Evolutionary conservation across 164 flowering plant species (phyloP).

Genomic region (Litsea cubeba): DNA sequence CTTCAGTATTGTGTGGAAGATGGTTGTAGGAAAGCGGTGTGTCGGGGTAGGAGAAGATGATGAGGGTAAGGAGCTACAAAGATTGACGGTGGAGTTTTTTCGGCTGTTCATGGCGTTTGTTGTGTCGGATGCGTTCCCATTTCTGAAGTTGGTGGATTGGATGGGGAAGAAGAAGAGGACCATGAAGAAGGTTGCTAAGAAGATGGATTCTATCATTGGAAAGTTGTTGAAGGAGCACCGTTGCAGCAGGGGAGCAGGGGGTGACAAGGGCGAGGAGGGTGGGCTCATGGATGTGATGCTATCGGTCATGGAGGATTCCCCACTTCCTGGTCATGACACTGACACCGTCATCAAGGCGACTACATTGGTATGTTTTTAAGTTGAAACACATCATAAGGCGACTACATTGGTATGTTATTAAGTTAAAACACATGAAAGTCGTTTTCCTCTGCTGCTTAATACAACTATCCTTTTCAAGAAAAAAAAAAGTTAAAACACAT

Average conservation of each 20-base stretch:
- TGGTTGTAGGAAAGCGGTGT: constrained; percentile 1
- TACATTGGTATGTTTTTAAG: background rate
- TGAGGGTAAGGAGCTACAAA: background rate
- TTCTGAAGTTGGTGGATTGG: constrained; percentile 29
- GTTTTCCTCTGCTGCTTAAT: no score
- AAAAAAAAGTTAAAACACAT: no score
- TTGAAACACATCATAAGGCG: no score
- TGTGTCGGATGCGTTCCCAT: constrained; percentile 27
- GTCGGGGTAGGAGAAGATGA: background rate
- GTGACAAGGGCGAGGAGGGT: background rate
- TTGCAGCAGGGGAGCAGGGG: background rate
- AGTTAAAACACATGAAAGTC: no score
- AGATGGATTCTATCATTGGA: constrained; percentile 9
- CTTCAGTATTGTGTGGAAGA: background rate
- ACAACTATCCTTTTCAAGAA: no score
- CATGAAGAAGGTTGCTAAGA: constrained; percentile 3
- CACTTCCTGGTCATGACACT: background rate
- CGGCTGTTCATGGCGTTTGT: constrained; percentile 14
- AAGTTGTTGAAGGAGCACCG: constrained; percentile 1
- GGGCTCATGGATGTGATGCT: constrained; percentile 7
- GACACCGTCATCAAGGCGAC: constrained; percentile 3
- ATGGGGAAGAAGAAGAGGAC: constrained; percentile 24
- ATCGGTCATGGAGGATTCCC: background rate
- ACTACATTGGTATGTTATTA: no score
- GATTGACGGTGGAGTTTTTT: constrained; percentile 6